These are phyloP conservation scores for Blastocystis sp. DNA, from an alignment of 352 stramenopile species.

Conservation along the genomic window DNA sequence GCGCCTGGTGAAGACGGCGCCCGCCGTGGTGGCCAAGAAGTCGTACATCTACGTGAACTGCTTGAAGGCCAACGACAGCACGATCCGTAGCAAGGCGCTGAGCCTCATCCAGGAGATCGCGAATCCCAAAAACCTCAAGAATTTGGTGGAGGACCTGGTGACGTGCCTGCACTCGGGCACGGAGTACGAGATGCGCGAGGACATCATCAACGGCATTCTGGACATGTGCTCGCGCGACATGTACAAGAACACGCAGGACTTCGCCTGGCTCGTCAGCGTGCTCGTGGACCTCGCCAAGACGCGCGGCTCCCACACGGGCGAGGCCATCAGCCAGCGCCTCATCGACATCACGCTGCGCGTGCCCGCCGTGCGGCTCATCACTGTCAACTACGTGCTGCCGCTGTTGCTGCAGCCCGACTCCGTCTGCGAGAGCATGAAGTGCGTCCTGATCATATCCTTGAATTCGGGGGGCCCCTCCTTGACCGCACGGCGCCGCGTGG, in stretches of 20 bases:
- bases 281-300: conserved; percentile 88
- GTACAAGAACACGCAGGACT: conserved; percentile 92
- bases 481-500: conserved; percentile 82
- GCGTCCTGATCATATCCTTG: conserved; percentile 87
- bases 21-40: conserved; percentile 88
- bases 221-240: conserved; percentile 93
- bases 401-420: conserved; percentile 85
- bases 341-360: conserved; percentile 93
- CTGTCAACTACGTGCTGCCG: conserved; percentile 88
- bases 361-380: conserved; percentile 87
- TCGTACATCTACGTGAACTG: conserved; percentile 90
- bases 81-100: conserved; percentile 92
- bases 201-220: conserved; percentile 90
- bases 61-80: conserved; percentile 94
- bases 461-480: background rate
- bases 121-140: conserved; percentile 87
- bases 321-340: conserved; percentile 87
- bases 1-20: conserved; percentile 91
- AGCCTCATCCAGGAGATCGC: conserved; percentile 91
- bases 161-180: conserved; percentile 84
- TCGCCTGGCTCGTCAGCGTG: conserved; percentile 96
- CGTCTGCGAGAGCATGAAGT: conserved; percentile 77
- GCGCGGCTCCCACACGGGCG: conserved; percentile 77
- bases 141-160: conserved; percentile 92
- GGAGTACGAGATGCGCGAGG: conserved; percentile 87